Evolutionary conservation across 345 rosid species (phyloP).

Genomic region (Noccaea caerulescens): DNA sequence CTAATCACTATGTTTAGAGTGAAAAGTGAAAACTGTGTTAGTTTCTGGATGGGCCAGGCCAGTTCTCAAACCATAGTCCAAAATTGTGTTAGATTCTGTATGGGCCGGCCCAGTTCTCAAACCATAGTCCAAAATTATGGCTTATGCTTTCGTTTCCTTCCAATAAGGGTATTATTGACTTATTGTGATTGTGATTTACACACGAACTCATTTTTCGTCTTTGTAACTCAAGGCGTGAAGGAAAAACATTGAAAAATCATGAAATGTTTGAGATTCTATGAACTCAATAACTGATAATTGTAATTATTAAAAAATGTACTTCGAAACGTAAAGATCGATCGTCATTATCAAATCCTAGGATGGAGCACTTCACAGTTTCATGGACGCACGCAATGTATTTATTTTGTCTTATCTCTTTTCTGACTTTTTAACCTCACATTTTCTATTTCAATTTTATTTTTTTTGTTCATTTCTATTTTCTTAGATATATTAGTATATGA

Average conservation of each 20-base stretch:
- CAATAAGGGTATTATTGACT: not conserved
- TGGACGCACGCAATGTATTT: slow-evolving; percentile 25
- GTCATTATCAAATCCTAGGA: slow-evolving; percentile 22
- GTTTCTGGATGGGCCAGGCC: slow-evolving; percentile 10
- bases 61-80: not conserved
- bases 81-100: too few species aligned
- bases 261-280: not conserved
- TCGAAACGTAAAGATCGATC: slow-evolving; percentile 16
- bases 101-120: not conserved
- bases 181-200: not conserved
- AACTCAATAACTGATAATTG: not conserved
- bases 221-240: not conserved
- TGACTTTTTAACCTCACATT: slow-evolving; percentile 27
- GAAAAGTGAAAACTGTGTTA: not conserved
- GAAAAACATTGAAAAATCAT: not conserved
- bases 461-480: not conserved
- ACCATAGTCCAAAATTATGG: not conserved
- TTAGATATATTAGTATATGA: not conserved
- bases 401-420: slow-evolving; percentile 22
- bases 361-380: slow-evolving; percentile 27
- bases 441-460: not conserved
- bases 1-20: too few species aligned
- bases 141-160: not conserved
- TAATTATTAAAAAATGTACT: slow-evolving; percentile 7
- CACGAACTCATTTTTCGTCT: too few species aligned